Base-by-base conservation (phyloP, 1,284 basidiomycete species). In the Trametes pubescens region DNA sequence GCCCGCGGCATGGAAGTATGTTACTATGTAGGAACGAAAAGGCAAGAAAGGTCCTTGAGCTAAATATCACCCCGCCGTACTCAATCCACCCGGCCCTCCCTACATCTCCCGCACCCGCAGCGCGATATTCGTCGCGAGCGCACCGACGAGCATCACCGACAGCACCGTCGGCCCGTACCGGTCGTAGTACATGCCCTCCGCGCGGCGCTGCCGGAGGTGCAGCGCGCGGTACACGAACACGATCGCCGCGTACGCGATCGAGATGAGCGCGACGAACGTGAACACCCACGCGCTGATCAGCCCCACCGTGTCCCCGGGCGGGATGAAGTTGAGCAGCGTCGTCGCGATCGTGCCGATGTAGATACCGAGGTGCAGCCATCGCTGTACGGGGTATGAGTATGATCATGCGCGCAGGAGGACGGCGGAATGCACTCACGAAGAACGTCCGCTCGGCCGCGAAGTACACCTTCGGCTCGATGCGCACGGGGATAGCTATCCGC, bases 401-500 rank as follows among this genome's bases (percentile, higher is more conserved):
- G 13, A 26, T 21, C 54, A 49, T 60, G 51, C 38, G 43, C 57
- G 34, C 11, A 62, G 63, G 37, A 65, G 68, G 46, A 18, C n/a
- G 24, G 29, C 24, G 13, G 24, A 24, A 14, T 24, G 22, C 2
- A 69, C 88, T 74, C 73, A 91, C 92, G 76, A 94, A 75, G 82
- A 93, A 94, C n/a, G 95, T 96, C 63, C 95, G 84, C 77, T 98
- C 97, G 51, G 94, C 93, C 3, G 97, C 97, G 76, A 99, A 99
- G 75, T 98, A 98, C 8, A 98, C 96, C 80, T 99, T 99, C 40
- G 97, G 97, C 79, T 99, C 97, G 61, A 99, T 87, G 57, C 97
- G 88, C 37, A 99, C 91, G 38, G 97, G 96, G 1, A 99, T 87
- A 1, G 95, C 88, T 64, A 99, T 96, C 68, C 88, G 86, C 82